Conservation (phyloP, 2,329 filamentous ascomycete species). For the Trichoderma hamatum region DNA sequence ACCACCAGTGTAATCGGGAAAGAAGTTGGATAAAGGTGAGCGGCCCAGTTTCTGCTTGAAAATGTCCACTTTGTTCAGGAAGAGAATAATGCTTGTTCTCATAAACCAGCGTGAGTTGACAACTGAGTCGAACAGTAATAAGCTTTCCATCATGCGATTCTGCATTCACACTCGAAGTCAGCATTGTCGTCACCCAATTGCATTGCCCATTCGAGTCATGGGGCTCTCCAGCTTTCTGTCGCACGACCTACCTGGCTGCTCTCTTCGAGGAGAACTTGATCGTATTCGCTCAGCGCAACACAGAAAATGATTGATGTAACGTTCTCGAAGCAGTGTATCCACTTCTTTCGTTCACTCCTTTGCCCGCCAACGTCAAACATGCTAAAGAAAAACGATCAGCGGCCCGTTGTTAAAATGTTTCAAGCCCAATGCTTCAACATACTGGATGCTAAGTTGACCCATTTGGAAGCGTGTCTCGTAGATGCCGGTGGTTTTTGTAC, state of each 20-base stretch:
- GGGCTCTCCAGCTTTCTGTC: background rate
- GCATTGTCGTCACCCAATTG: background rate
- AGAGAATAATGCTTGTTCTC: conserved; percentile 96
- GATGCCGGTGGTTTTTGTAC: conserved; percentile 98
- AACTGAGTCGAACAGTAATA: conserved; percentile 95
- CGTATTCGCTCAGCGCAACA: conserved; percentile 96
- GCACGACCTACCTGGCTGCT: conserved; percentile 78
- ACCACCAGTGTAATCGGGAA: conserved; percentile 95
- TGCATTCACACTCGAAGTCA: conserved; percentile 42
- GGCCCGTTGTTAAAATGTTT: background rate
- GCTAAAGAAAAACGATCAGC: conserved; percentile 52
- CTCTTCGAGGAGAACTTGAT: conserved; percentile 94
- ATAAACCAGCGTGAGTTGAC: conserved; percentile 99
- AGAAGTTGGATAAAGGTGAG: conserved; percentile 91
- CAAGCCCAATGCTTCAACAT: conserved; percentile 44
- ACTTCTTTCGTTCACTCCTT: conserved; percentile 97
- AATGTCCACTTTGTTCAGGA: conserved; percentile 98
- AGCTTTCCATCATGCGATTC: conserved; percentile 99
- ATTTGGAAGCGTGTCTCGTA: conserved; percentile 99
- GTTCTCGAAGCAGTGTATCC: conserved; percentile 99
- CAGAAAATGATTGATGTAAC: conserved; percentile 99
- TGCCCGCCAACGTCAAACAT: conserved; percentile 99
- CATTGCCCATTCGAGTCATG: too few species aligned
- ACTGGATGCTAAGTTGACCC: conserved; percentile 99
- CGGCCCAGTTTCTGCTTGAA: conserved; percentile 93